Base-by-base conservation (phyloP, 352 stramenopile species). In the Phytophthora fragariae region DNA sequence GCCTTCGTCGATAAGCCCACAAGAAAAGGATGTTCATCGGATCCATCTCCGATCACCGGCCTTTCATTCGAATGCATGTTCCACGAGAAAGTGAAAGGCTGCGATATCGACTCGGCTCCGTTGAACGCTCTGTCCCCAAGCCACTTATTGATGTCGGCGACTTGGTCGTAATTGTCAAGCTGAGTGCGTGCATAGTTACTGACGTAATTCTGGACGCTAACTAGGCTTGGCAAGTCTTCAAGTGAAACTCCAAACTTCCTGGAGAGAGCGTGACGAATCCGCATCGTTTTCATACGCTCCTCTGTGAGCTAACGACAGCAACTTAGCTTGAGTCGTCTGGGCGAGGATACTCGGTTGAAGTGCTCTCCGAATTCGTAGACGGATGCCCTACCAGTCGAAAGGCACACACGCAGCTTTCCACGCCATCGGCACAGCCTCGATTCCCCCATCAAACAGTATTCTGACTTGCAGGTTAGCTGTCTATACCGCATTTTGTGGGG, bases 61-160 rank as follows among this genome's bases (percentile, higher is more conserved):
- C 56, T 63, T 3, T 41, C n/a, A 10, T 37, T 3, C 3, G 8
- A 15, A n/a, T 63, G 53, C 1, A 49, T 12, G 0, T 56, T 6
- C 44, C 55, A 66, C 2, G 9, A 49, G 24, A 66, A 66, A 2
- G 49, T 66, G 11, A 72, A 66, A 1, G 56, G 21, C 37, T 72
- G 14, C 2, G 47, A 9, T 12, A 50, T 54, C 14, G 8, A 0
- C 11, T 49, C 24, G 1, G 6, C 24, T 9, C 56, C 56, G 19
- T 1, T 52, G 47, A 41, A 72, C 1, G 56, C 57, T 5, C 19
- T 21, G 19, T 21, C 19, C 19, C 19, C 19, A 61, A 1, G n/a
- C 17, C 41, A 49, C 41, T 49, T 49, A 19, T 21, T 58, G 3
- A 72, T 39, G 2, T 61, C 57, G 5, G 57, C 11, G 2, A 72